Percentiles rank a stretch among this genome's conserved stretches.
phyloP scores from a whole-genome alignment of 2,329 filamentous ascomycete genomes.

The Triangularia verruculosa region DNA sequence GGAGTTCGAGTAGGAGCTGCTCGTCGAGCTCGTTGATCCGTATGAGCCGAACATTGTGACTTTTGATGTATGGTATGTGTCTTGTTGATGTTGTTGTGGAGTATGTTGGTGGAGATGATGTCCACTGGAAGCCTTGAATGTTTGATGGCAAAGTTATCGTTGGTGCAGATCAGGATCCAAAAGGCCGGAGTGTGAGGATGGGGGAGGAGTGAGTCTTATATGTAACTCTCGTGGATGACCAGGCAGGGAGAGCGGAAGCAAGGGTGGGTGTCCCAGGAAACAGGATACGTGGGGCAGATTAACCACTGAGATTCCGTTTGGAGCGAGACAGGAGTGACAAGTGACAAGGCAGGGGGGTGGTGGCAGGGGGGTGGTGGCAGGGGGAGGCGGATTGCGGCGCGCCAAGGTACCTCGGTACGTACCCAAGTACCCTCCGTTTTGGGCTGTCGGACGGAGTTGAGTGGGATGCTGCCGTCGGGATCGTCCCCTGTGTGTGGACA shows the following conservation, averaged over 20 bases:
- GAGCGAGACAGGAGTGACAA: slow-evolving; percentile 13
- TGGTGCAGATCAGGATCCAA: slow-evolving; percentile 10
- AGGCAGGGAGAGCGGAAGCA: slow-evolving; percentile 15
- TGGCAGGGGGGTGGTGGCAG: slow-evolving; percentile 18
- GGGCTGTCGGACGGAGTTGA: background rate
- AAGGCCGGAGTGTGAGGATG: slow-evolving; percentile 9
- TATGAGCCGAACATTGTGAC: slow-evolving; percentile 48
- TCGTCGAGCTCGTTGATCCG: slow-evolving; percentile 41
- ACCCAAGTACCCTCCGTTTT: slow-evolving; percentile 1
- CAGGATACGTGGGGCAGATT: slow-evolving; percentile 30
- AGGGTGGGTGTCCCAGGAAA: slow-evolving; percentile 26
- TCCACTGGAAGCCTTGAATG: slow-evolving; percentile 8
- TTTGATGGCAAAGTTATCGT: slow-evolving; percentile 12
- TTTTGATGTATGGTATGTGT: slow-evolving; percentile 22
- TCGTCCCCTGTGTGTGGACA: slow-evolving; percentile 9
- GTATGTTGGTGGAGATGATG: background rate
- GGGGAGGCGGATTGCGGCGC: slow-evolving; percentile 24
- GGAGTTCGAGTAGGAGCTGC: slow-evolving; percentile 34
- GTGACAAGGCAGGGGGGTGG: slow-evolving; percentile 4
- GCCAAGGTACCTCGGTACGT: slow-evolving; percentile 1
- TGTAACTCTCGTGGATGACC: slow-evolving; percentile 15
- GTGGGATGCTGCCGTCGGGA: slow-evolving; percentile 6
- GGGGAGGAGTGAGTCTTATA: slow-evolving; percentile 8
- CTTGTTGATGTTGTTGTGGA: background rate
- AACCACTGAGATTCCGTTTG: slow-evolving; percentile 17